Conservation (phyloP, 257 asterid species). For the Nicotiana obtusifolia region DNA sequence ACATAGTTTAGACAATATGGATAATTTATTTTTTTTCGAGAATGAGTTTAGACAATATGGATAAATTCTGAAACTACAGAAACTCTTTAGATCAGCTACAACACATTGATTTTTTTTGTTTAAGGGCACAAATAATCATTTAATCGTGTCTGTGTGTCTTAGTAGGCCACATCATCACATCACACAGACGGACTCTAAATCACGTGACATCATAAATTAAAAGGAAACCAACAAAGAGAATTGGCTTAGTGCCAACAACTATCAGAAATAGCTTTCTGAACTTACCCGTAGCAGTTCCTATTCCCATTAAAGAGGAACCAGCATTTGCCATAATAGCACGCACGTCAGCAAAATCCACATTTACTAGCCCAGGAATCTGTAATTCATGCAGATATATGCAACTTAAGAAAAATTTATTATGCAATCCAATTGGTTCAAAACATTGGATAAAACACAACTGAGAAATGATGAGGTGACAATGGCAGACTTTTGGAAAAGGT, state of each 20-base stretch:
- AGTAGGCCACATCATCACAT: not conserved
- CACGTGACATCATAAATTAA: not conserved
- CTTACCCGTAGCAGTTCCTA: conserved; percentile 93
- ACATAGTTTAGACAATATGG: not conserved
- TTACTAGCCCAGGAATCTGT: conserved; percentile 95
- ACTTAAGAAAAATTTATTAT: not conserved
- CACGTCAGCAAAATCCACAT: conserved; percentile 98
- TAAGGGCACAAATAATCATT: not conserved
- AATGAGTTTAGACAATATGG: not conserved
- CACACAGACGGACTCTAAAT: not conserved
- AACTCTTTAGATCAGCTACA: not conserved
- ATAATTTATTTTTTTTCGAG: no score
- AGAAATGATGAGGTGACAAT: not conserved
- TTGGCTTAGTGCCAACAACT: not conserved
- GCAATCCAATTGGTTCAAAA: not conserved
- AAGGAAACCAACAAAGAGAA: not conserved
- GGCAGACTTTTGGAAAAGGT: not conserved
- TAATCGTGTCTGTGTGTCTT: not conserved
- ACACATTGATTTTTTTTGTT: not conserved
- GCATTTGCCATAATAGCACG: conserved; percentile 96
- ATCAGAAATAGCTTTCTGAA: conserved; percentile 13
- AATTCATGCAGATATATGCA: conserved; percentile 16
- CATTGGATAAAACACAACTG: not conserved
- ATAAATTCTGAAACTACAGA: not conserved
- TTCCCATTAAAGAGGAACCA: conserved; percentile 93